phyloP scores from a whole-genome alignment of 768 basidiomycete genomes.

The Suillus tomentosus region DNA sequence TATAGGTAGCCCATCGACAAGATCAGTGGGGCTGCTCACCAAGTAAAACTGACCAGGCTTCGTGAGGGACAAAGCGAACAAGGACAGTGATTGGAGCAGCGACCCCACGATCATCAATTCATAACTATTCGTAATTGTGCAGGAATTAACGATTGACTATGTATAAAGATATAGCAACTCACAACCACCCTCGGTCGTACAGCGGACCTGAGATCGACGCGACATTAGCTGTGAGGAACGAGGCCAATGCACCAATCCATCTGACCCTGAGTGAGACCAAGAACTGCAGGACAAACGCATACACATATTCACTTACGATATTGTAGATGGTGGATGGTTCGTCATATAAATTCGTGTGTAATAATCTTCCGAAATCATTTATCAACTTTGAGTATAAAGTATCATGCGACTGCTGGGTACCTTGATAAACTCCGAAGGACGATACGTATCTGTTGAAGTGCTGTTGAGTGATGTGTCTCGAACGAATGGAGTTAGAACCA shows the following conservation, averaged over 20 bases:
- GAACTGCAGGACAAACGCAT: too few species aligned
- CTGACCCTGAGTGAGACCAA: too few species aligned
- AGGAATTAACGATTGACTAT: not conserved
- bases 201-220: constrained; percentile 43
- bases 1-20: not conserved
- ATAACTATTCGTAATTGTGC: not conserved
- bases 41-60: constrained; percentile 38
- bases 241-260: too few species aligned
- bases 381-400: not conserved
- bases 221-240: constrained; percentile 17
- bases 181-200: constrained; percentile 50
- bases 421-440: constrained; percentile 38
- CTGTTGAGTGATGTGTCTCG: not conserved
- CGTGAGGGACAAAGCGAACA: constrained; percentile 41
- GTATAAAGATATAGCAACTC: constrained; percentile 10
- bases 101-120: constrained; percentile 26
- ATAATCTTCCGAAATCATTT: constrained; percentile 31
- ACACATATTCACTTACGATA: constrained; percentile 25
- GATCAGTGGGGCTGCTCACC: constrained; percentile 18
- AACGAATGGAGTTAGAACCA: not conserved
- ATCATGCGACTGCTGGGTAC: constrained; percentile 8
- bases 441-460: constrained; percentile 22
- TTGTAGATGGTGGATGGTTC: constrained; percentile 29
- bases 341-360: constrained; percentile 33
- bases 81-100: constrained; percentile 28